Conservation (phyloP, 768 basidiomycete genomes). For the Suillus hirtellus region DNA sequence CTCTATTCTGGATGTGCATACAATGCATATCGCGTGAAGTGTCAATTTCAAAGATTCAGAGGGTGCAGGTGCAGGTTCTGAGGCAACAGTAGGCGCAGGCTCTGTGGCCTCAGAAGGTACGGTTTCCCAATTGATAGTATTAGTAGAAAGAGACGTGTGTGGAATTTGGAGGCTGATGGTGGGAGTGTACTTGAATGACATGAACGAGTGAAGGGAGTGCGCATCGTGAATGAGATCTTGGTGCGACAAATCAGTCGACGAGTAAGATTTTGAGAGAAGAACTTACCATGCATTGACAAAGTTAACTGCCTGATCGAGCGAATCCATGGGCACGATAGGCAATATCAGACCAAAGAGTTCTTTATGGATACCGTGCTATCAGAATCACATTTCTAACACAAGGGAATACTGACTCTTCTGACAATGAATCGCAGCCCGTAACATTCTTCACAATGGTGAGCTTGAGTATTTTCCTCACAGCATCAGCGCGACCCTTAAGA, state of each 20-base stretch:
- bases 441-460: constrained; percentile 63
- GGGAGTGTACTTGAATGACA: no score
- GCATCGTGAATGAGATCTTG: constrained; percentile 56
- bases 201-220: no score
- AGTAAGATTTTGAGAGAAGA: neutral
- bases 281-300: constrained; percentile 54
- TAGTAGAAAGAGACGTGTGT: no score
- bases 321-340: constrained; percentile 59
- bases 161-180: no score
- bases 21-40: no score
- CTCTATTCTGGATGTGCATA: no score
- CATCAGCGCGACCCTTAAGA: constrained; percentile 36
- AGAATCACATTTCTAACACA: neutral
- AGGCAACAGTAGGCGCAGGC: constrained; percentile 7
- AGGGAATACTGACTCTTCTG: constrained; percentile 51
- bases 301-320: constrained; percentile 53
- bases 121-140: no score
- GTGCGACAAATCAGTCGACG: neutral
- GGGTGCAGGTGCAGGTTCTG: constrained; percentile 31
- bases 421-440: constrained; percentile 51
- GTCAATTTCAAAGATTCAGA: no score
- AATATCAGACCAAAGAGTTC: constrained; percentile 77
- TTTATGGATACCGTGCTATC: constrained; percentile 32
- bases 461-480: constrained; percentile 47
- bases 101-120: constrained; percentile 30